These are phyloP conservation scores for Hypoxylon trugodes DNA, from an alignment of 495 filamentous ascomycete genomes.

Conservation along the genomic window DNA sequence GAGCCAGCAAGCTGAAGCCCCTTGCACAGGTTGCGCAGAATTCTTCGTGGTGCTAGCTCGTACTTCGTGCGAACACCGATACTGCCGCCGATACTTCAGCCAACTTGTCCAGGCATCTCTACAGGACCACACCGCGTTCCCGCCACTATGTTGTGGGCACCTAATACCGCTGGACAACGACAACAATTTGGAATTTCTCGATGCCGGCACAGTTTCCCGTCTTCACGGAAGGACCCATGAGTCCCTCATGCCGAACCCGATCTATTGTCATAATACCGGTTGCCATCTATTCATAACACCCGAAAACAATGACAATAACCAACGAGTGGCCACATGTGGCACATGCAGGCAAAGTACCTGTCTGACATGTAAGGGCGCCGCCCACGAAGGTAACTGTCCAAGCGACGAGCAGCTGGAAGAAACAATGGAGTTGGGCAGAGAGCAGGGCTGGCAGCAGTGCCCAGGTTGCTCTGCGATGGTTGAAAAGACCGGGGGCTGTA, in stretches of 20 bases:
- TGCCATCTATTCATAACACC: conserved; percentile 59
- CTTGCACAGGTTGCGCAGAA: conserved; percentile 37
- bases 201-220: conserved; percentile 29
- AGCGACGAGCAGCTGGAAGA: conserved; percentile 70
- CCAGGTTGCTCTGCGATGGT: conserved; percentile 74
- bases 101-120: conserved; percentile 51
- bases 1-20: background rate
- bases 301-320: conserved; percentile 41
- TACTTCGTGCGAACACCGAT: conserved; percentile 52
- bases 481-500: conserved; percentile 78
- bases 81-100: conserved; percentile 57
- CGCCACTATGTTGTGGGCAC: conserved; percentile 61
- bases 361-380: conserved; percentile 53
- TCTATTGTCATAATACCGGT: conserved; percentile 54
- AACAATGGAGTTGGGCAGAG: conserved; percentile 69
- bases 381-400: conserved; percentile 68
- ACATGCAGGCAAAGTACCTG: conserved; percentile 55
- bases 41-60: conserved; percentile 16
- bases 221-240: conserved; percentile 56
- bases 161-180: conserved; percentile 47
- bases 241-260: conserved; percentile 53
- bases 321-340: conserved; percentile 53
- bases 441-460: conserved; percentile 77
- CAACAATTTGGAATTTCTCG: conserved; percentile 44
- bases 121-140: conserved; percentile 59